A percentile compares a stretch with the other conserved stretches of the same genome.
These are phyloP conservation scores for Penicillium robsamsonii DNA, from an alignment of 495 filamentous ascomycete species.

Conservation along the genomic window DNA sequence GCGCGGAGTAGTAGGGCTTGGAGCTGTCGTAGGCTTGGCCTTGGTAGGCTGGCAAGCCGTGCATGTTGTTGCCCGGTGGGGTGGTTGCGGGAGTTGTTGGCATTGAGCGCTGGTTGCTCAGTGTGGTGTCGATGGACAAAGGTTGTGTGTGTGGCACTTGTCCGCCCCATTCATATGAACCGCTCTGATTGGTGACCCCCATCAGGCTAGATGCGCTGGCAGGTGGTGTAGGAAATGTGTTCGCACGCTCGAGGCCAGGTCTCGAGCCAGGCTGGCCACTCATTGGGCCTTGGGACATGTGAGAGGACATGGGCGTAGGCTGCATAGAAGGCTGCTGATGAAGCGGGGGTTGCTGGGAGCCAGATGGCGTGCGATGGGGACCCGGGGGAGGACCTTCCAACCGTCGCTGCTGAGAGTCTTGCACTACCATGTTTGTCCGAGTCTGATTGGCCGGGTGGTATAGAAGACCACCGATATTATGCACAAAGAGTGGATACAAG, in stretches of 20 bases:
- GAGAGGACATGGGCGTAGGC: slow-evolving; percentile 59
- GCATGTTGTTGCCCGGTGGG: slow-evolving; percentile 73
- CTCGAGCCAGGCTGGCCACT: slow-evolving; percentile 70
- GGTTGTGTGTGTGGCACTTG: slow-evolving; percentile 67
- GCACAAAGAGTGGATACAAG: slow-evolving; percentile 93
- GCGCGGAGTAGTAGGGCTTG: slow-evolving; percentile 77
- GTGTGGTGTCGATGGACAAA: slow-evolving; percentile 79
- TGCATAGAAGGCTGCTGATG: slow-evolving; percentile 74
- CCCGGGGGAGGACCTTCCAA: slow-evolving; percentile 35
- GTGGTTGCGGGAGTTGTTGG: slow-evolving; percentile 93
- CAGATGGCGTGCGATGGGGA: slow-evolving; percentile 44
- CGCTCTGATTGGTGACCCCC: slow-evolving; percentile 71
- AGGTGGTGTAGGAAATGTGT: slow-evolving; percentile 92
- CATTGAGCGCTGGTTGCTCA: slow-evolving; percentile 82
- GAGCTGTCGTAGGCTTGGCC: slow-evolving; percentile 69
- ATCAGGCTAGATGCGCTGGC: slow-evolving; percentile 89
- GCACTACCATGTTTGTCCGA: slow-evolving; percentile 80
- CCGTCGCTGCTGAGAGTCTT: slow-evolving; percentile 78
- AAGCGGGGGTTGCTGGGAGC: slow-evolving; percentile 63
- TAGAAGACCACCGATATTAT: slow-evolving; percentile 91
- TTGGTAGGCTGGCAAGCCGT: slow-evolving; percentile 75
- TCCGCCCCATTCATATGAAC: slow-evolving; percentile 71
- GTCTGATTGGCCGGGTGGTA: slow-evolving; percentile 91
- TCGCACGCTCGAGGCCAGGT: slow-evolving; percentile 73
- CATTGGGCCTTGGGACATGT: slow-evolving; percentile 69